These are phyloP conservation scores for Morella rubra DNA, from an alignment of 306 rosid genomes.

Conservation along the genomic window DNA sequence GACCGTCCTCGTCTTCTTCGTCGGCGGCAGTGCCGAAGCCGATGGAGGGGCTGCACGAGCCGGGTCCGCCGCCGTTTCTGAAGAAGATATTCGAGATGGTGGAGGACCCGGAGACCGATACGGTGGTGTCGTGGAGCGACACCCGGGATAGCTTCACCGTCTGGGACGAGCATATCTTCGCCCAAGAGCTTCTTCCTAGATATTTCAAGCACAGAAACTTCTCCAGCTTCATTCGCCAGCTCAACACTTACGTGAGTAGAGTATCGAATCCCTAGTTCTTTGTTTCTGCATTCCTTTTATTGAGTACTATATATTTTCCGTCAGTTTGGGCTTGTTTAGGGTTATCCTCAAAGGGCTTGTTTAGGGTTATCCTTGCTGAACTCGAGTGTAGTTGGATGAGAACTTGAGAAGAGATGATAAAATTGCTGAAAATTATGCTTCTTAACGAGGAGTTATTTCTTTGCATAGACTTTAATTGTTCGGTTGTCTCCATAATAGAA, in stretches of 20 bases:
- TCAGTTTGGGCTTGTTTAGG: not conserved
- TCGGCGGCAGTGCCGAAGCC: conserved; percentile 49
- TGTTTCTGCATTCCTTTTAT: not conserved
- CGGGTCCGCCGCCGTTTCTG: conserved; percentile 84
- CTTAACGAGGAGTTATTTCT: not conserved
- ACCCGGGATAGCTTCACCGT: conserved; percentile 67
- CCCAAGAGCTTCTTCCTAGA: conserved; percentile 65
- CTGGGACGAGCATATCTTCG: conserved; percentile 80
- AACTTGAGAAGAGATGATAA: not conserved
- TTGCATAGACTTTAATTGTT: not conserved
- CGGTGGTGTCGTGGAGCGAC: conserved; percentile 77
- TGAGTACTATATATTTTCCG: not conserved
- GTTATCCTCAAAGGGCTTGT: not conserved
- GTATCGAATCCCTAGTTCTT: not conserved
- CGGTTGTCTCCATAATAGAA: not conserved
- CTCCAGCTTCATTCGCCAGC: conserved; percentile 99
- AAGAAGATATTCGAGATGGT: conserved; percentile 85
- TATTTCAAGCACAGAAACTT: conserved; percentile 84
- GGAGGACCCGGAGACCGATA: conserved; percentile 75
- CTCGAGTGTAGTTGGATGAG: not conserved
- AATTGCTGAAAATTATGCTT: not conserved
- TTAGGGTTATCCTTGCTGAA: not conserved
- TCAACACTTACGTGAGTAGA: conserved; percentile 76
- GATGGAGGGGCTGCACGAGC: conserved; percentile 67
- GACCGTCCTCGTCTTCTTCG: conserved; percentile 33